Evolutionary conservation across 768 basidiomycete species (phyloP).

Genomic region (Thelephora ganbajun): DNA sequence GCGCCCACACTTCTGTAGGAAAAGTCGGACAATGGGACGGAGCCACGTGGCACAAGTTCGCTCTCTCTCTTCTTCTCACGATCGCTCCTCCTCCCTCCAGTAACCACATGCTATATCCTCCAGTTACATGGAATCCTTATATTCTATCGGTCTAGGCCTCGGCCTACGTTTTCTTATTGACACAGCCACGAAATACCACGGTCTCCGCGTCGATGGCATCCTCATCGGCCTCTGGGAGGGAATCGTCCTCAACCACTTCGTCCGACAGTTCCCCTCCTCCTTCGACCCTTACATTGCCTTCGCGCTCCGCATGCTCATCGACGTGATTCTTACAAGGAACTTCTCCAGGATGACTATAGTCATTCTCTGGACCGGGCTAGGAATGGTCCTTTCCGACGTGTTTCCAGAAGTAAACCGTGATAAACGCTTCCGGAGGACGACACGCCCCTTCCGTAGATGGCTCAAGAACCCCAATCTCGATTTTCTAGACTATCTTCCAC

Average conservation of each 20-base stretch:
- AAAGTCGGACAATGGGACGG: background rate
- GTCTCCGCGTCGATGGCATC: constrained; percentile 41
- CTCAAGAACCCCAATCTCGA: constrained; percentile 9
- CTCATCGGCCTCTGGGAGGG: constrained; percentile 74
- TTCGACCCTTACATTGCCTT: constrained; percentile 59
- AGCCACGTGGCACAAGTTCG: background rate
- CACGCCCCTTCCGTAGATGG: constrained; percentile 11
- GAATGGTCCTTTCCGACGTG: constrained; percentile 39
- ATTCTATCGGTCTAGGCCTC: constrained; percentile 57
- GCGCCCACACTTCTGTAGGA: no score
- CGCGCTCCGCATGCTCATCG: constrained; percentile 56
- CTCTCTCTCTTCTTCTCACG: background rate
- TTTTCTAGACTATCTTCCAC: constrained; percentile 4
- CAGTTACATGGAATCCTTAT: constrained; percentile 46
- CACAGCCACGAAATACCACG: constrained; percentile 27
- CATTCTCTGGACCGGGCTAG: constrained; percentile 36
- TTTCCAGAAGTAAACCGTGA: constrained; percentile 33
- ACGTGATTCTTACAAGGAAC: constrained; percentile 53
- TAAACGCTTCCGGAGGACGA: constrained; percentile 16
- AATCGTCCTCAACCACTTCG: constrained; percentile 56
- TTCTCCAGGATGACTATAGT: constrained; percentile 31
- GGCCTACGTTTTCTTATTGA: constrained; percentile 49
- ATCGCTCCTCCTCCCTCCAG: background rate
- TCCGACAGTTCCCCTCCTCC: constrained; percentile 49
- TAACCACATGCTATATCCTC: background rate